Base-by-base conservation (phyloP, 495 filamentous ascomycete species). In the Terfezia boudieri region DNA sequence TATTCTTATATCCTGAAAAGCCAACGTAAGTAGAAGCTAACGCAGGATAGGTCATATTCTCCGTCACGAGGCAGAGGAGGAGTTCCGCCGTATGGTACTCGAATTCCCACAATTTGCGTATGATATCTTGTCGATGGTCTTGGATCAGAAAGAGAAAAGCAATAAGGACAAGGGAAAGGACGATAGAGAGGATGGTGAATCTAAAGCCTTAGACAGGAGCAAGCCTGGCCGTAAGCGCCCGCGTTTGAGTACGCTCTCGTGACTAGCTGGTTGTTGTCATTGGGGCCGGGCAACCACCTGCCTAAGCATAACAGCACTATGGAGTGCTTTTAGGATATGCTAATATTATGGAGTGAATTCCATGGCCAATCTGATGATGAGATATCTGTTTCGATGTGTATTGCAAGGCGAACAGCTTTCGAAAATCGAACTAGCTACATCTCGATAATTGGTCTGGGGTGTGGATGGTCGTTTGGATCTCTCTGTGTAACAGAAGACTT, bases 31-130 rank as follows among this genome's bases (percentile, higher is more conserved):
- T 9, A n/a, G 36, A 23, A 23, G 12, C 60, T 60, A 37, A 61
- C 23, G 26, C 8, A 26, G 7, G 26, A 8, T 53, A 64, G 62
- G 62, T 57, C 84, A 90, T 70, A 75, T 83, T 26, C 70, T 94
- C 55, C 78, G 88, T 22, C 74, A 86, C 61, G 83, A 90, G 64
- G 83, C 86, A 37, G 83, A 88, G 64, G 76, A 80, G 0, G 81
- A 83, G 61, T 94, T 93, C 71, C 74, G 78, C 60, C 65, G 70
- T 52, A 76, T 94, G 67, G 92, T 89, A 69, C 69, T 92, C 53
- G 84, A 94, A 66, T 88, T 81, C 59, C 89, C 88, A 14, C 80
- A 89, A 61, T 94, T 96, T 58, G 79, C 79, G 37, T 94, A 83
- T 67, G 89, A 96, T 68, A 83, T 96, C n/a, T 73, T 94, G 23